Base-by-base conservation (phyloP, 805 yeast species). In the Candida michaelii region DNA sequence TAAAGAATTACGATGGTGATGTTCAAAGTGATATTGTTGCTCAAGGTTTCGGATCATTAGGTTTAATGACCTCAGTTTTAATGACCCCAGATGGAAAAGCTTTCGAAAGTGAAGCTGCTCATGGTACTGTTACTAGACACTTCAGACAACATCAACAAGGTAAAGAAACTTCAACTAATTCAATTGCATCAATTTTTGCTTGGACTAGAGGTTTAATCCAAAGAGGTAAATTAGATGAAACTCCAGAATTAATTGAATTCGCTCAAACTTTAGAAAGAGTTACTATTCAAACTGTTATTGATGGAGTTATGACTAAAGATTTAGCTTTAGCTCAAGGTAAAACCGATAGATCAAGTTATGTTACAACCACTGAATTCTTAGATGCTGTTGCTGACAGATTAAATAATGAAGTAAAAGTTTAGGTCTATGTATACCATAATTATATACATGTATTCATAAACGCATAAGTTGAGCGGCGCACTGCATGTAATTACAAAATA, bases 81-180 rank as follows among this genome's bases (percentile, higher is more conserved):
- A 81, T 85, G 70, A 82, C 91, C 13, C 90, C 91, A 40, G 91
- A 85, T 65, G 93, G 93, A 31, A 83, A 83, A 61, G 80, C 89
- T n/a, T 85, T 82, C 54, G 93, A 85, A 69, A 74, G 85, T 46
- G 93, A 85, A 63, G 91, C 91, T 46, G 93, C 93, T 25, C 93
- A 85, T 58, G 93, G 93, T 54, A 85, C 93, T 13, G 93, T 85
- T 49, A 85, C 93, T 24, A 82, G 93, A 77, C 93, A 85, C 60
- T 85, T 71, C 69, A 82, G 91, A 77, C 85, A 80, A 63, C 80
- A 82, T 55, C 91, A 85, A 66, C 79, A 79, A 58, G 91, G 91
- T 48, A 82, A 84, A 59, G 88, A 83, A 61, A 85, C 93, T 7
- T 83, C 90, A 4, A 85, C 93, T 42, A 85, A 85, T 67, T 85